phyloP scores from a whole-genome alignment of 2,329 filamentous ascomycete genomes.

The Malbranchea zuffiana region DNA sequence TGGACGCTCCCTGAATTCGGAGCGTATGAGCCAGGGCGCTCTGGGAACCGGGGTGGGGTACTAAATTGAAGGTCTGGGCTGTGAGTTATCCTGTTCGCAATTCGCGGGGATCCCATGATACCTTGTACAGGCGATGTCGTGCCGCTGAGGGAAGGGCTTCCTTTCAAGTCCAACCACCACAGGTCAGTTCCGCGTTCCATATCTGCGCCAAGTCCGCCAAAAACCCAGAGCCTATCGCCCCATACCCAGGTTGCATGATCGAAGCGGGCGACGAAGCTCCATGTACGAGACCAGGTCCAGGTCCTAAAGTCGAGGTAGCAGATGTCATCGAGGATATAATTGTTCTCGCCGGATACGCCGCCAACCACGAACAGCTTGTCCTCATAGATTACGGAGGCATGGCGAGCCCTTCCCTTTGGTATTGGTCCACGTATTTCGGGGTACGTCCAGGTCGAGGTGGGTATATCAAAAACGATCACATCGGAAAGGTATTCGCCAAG shows the following conservation, averaged over 20 bases:
- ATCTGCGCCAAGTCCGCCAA: conserved; percentile 85
- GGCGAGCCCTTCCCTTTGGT: conserved; percentile 80
- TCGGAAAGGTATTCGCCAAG: conserved; percentile 92
- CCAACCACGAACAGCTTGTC: conserved; percentile 94
- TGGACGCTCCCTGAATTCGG: conserved; percentile 58
- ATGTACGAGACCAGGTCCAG: conserved; percentile 91
- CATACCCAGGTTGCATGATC: conserved; percentile 94
- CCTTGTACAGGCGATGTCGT: conserved; percentile 52
- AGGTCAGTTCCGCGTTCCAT: conserved; percentile 96
- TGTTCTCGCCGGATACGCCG: conserved; percentile 88
- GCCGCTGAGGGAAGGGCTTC: conserved; percentile 71
- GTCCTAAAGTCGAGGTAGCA: conserved; percentile 96
- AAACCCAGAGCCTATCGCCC: conserved; percentile 88
- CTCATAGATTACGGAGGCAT: conserved; percentile 88
- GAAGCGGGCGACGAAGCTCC: conserved; percentile 89
- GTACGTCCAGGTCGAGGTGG: conserved; percentile 90
- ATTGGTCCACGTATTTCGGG: conserved; percentile 74
- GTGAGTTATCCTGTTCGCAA: conserved; percentile 28
- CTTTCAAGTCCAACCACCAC: conserved; percentile 94
- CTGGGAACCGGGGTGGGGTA: conserved; percentile 26
- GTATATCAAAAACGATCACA: conserved; percentile 89
- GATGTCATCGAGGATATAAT: conserved; percentile 86
- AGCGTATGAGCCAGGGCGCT: conserved; percentile 49
- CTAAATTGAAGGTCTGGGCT: conserved; percentile 28
- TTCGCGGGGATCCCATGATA: conserved; percentile 35